Percentiles rank a stretch among this genome's conserved stretches.
These are phyloP conservation scores for Jatropha multifida DNA, from an alignment of 441 rosid genomes.

Conservation along the genomic window DNA sequence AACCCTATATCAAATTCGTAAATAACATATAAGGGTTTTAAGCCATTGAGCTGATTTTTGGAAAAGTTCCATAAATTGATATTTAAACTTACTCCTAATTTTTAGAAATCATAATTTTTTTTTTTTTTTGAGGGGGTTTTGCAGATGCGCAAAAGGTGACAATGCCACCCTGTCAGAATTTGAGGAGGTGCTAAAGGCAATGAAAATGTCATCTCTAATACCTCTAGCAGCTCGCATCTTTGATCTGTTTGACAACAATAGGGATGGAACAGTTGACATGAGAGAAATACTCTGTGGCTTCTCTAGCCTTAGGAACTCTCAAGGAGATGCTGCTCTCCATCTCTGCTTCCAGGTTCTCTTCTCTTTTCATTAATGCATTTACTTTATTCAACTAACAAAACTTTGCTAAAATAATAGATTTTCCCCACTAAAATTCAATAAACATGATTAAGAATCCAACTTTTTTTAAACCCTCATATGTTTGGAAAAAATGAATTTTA, in stretches of 20 bases:
- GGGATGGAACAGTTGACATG: conserved; percentile 74
- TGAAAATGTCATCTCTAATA: conserved; percentile 63
- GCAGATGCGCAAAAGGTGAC: conserved; percentile 69
- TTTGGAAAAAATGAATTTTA: no score
- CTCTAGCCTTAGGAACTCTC: conserved; percentile 65
- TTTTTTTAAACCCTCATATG: no score
- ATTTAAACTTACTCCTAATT: no score
- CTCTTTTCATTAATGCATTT: no score
- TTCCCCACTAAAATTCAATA: no score
- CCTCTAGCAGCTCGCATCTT: conserved; percentile 70
- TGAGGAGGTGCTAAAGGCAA: conserved; percentile 66
- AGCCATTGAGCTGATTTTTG: no score
- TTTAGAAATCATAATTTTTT: not conserved
- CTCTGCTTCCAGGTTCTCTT: conserved; percentile 62
- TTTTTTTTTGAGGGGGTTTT: not conserved
- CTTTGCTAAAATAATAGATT: no score
- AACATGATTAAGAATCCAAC: no score
- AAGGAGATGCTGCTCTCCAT: conserved; percentile 68
- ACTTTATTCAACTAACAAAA: no score
- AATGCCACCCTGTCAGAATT: conserved; percentile 66
- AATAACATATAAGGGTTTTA: no score
- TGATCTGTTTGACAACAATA: conserved; percentile 63
- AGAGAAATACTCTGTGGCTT: conserved; percentile 75
- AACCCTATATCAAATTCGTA: no score
- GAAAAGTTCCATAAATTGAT: no score